Conservation (phyloP, 352 stramenopile species). For the Peronosclerospora sorghi region DNA sequence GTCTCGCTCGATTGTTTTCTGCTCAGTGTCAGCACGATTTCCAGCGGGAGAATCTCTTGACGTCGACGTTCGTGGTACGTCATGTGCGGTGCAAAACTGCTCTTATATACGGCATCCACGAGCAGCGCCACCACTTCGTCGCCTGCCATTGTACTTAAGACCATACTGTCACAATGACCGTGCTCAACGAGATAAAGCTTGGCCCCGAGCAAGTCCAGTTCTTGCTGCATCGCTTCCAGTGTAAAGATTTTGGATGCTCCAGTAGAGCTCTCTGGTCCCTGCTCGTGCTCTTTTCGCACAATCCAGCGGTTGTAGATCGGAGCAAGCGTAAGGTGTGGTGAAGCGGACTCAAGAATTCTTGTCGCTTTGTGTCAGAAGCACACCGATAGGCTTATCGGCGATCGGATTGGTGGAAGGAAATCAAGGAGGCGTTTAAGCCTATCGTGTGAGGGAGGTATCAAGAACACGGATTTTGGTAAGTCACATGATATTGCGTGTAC, state of each 20-base stretch:
- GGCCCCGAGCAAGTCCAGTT: conserved; percentile 47
- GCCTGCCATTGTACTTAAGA: conserved; percentile 46
- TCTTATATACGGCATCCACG: conserved; percentile 30
- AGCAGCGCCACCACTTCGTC: conserved; percentile 47
- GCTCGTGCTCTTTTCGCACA: conserved; percentile 55
- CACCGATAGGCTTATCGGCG: too few species aligned
- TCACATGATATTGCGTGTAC: too few species aligned
- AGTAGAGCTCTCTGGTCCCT: conserved; percentile 50
- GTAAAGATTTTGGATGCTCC: conserved; percentile 33
- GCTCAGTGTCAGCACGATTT: conserved; percentile 44
- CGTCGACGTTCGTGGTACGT: conserved; percentile 37
- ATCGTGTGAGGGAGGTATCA: too few species aligned
- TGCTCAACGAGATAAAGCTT: conserved; percentile 48
- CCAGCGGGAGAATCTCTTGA: conserved; percentile 31
- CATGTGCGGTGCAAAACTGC: conserved; percentile 6
- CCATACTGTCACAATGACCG: conserved; percentile 38
- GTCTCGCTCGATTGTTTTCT: not conserved
- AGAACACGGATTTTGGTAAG: too few species aligned
- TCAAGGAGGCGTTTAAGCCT: too few species aligned
- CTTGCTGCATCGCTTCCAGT: conserved; percentile 40
- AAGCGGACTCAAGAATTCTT: too few species aligned
- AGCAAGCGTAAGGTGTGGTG: too few species aligned
- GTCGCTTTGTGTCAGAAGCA: too few species aligned
- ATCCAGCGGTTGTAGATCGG: conserved; percentile 43
- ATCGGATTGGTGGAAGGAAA: too few species aligned